phyloP scores from a whole-genome alignment of 495 filamentous ascomycete genomes.

The Pyrenula aspistea region DNA sequence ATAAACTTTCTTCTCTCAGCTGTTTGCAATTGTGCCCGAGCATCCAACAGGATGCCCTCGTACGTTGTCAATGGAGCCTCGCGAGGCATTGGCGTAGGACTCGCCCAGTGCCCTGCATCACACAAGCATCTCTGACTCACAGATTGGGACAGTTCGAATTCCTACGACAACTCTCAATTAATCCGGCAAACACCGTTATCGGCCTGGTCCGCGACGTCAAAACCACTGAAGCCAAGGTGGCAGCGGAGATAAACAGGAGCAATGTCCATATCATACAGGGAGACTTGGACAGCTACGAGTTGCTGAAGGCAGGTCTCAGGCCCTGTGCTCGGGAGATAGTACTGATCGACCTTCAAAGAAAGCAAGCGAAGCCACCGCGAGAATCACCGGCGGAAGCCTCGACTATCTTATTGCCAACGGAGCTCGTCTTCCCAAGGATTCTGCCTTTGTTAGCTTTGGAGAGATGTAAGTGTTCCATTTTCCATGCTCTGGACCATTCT shows the following conservation, averaged over 20 bases:
- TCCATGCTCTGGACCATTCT: neutral
- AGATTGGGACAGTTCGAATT: slow-evolving; percentile 14
- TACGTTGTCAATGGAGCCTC: slow-evolving; percentile 13
- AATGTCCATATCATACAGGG: slow-evolving; percentile 29
- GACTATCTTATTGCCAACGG: slow-evolving; percentile 30
- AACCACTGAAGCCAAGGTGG: slow-evolving; percentile 7
- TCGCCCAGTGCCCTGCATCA: slow-evolving; percentile 1
- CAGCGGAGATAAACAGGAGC: slow-evolving; percentile 14
- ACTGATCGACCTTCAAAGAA: neutral
- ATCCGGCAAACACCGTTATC: slow-evolving; percentile 21
- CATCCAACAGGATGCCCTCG: slow-evolving; percentile 11
- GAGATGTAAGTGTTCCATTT: slow-evolving; percentile 9
- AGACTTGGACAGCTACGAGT: slow-evolving; percentile 21
- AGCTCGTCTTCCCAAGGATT: slow-evolving; percentile 8
- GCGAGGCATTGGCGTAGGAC: slow-evolving; percentile 13
- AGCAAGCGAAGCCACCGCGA: slow-evolving; percentile 18
- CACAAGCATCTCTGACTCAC: slow-evolving; percentile 1
- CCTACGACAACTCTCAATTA: slow-evolving; percentile 8
- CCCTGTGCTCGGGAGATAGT: neutral
- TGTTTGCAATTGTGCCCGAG: neutral
- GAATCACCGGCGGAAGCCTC: slow-evolving; percentile 19
- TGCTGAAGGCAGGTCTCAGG: slow-evolving; percentile 18
- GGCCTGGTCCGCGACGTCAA: slow-evolving; percentile 23
- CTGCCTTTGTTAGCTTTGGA: slow-evolving; percentile 10
- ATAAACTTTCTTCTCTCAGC: slow-evolving; percentile 1